Percentiles rank a stretch among this genome's conserved stretches.
phyloP scores from a whole-genome alignment of 345 rosid species.

The Citrus glauca region DNA sequence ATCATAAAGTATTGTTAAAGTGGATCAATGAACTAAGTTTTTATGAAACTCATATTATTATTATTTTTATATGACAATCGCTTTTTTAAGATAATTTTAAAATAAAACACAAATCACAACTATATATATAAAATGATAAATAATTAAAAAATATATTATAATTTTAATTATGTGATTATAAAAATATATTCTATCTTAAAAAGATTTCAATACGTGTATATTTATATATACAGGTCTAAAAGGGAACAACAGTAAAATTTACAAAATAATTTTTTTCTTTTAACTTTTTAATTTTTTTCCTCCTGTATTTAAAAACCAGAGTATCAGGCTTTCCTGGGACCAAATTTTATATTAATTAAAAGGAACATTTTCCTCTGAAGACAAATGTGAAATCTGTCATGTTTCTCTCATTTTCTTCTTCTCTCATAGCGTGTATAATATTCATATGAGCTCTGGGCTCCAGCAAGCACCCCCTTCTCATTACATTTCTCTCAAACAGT shows the following conservation, averaged over 20 bases:
- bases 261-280: background rate
- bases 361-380: conserved; percentile 6
- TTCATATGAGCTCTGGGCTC: too few species aligned
- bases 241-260: background rate
- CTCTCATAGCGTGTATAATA: conserved; percentile 4
- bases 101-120: fast-evolving
- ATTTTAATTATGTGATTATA: fast-evolving
- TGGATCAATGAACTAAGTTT: too few species aligned
- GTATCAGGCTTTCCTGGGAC: background rate
- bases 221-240: too few species aligned
- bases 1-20: too few species aligned
- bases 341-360: background rate
- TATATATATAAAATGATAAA: fast-evolving
- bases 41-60: too few species aligned
- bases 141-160: too few species aligned
- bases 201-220: fast-evolving
- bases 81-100: too few species aligned
- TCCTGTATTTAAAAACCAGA: background rate
- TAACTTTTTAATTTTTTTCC: too few species aligned
- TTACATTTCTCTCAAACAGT: conserved; percentile 2
- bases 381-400: conserved; percentile 18
- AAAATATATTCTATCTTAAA: too few species aligned
- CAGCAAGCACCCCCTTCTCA: background rate
- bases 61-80: too few species aligned
- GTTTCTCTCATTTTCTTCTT: background rate